Evolutionary conservation across 2,329 filamentous ascomycete species (phyloP).

Genomic region (Cladosporium sphaerospermum): DNA sequence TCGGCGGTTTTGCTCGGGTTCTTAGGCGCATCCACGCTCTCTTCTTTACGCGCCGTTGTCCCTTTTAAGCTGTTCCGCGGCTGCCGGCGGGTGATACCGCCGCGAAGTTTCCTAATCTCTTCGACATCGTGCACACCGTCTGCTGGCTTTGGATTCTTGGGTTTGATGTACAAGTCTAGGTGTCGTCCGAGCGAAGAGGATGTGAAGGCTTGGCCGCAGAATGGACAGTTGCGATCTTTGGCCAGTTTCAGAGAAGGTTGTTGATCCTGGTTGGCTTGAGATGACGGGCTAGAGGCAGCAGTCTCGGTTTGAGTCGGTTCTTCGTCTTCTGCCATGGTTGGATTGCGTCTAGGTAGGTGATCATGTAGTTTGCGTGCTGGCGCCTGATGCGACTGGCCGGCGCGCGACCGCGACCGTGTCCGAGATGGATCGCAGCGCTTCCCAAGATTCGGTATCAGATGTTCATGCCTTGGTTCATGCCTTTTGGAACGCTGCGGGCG

Average conservation of each 20-base stretch:
- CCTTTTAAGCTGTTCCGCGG: slow-evolving; percentile 47
- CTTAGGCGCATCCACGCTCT: background rate
- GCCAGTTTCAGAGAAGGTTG: slow-evolving; percentile 17
- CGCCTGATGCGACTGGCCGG: too few relatives aligned
- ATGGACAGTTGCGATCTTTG: slow-evolving; percentile 86
- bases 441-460: too few relatives aligned
- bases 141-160: slow-evolving; percentile 80
- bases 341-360: too few relatives aligned
- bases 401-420: too few relatives aligned
- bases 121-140: slow-evolving; percentile 89
- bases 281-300: slow-evolving; percentile 2
- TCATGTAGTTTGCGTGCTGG: too few relatives aligned
- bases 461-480: too few relatives aligned
- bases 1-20: background rate
- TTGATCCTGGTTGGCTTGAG: slow-evolving; percentile 5
- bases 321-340: slow-evolving; percentile 6
- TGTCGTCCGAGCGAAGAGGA: slow-evolving; percentile 90
- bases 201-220: slow-evolving; percentile 83
- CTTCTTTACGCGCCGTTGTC: slow-evolving; percentile 12
- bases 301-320: background rate
- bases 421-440: too few relatives aligned
- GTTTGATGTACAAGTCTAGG: slow-evolving; percentile 87
- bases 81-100: slow-evolving; percentile 79
- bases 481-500: too few relatives aligned
- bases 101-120: slow-evolving; percentile 76